Base-by-base conservation (phyloP, 352 stramenopile genomes). In the Pythium brachiatum region DNA sequence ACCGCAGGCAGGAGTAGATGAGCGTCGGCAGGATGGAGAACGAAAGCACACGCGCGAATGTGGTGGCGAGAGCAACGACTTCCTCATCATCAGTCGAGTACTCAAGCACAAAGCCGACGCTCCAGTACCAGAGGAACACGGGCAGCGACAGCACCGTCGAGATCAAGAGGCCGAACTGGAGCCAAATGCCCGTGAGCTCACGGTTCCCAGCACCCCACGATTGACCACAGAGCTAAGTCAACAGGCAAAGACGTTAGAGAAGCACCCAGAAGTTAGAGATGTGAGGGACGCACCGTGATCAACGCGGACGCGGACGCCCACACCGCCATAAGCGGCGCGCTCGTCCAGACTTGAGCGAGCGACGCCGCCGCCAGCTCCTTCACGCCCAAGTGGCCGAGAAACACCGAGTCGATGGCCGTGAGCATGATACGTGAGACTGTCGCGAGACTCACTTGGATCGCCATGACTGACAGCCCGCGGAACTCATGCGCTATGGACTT, bases 311-410 rank as follows among this genome's bases (percentile, higher is more conserved):
- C 78, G 12, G 74, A 86, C 0, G 77, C 72, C 80, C 77, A 90
- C 6, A 90, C 79, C 6, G 68, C 69, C 61, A 88, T 88, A n/a
- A 90, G 72, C 25, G 73, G 75, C 38, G 76, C 76, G 38, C 74
- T 85, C 12, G 79, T 90, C 83, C 83, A 92, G 6, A 92, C 68
- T 43, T 86, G 75, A 6, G 79, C 73, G n/a, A 94, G 69, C 12
- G 87, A 90, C 1, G 78, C 79, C 1, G 73, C 85, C 18, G 85
- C 85, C 12, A 94, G 72, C 51, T 90, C 70, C 32, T 84, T 73
- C 16, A 88, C 69, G 13, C 87, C 87, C n/a, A 94, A 61, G 58
- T 94, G 83, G 3, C 87, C 87, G 9, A 94, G 64, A 60, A 93
- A 94, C 16, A 88, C 69, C 16, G 79, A 76, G 69, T 94, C 81